Base-by-base conservation (phyloP, 2,329 filamentous ascomycete genomes). In the Stagonosporopsis vannaccii region DNA sequence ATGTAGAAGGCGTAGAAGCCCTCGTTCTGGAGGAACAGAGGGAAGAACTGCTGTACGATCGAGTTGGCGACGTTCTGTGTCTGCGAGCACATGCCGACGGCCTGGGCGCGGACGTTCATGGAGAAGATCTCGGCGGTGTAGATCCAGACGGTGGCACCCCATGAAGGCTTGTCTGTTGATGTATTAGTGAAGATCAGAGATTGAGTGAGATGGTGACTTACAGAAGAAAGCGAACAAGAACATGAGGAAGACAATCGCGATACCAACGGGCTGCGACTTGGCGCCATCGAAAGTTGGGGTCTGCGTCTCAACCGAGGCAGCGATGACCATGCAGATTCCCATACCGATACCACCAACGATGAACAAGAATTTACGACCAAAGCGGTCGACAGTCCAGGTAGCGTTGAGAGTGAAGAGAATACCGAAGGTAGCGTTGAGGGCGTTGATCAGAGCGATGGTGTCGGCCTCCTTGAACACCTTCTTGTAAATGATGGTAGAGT, bases 371-470 rank as follows among this genome's bases (percentile, higher is more conserved):
- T 88, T 87, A 48, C 88, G 83, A 33, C 88, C 89, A 62, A 88
- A 90, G 45, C 87, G 83, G 72, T 91, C 88, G 30, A 89, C 86
- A 4, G 87, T 89, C 87, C 88, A 91, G 33, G 87, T 84, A 13
- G 88, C 88, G 63, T 90, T 90, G 40, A 90, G 79, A 0, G 88
- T 91, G 75, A 91, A 91, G 20, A 90, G 58, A 60, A 91, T 91
- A 53, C 87, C 87, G 62, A 87, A 88, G 6, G 88, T 91, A 36
- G 87, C 88, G 71, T 90, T 91, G 50, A 91, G 79, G 4, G 88
- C 88, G 71, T 91, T 91, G 80, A 91, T 91, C 28, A 91, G 80
- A 60, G 87, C 86, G 70, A 90, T 90, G 20, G 82, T 78, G 51
- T 75, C 77, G 20, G 64, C 49, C 50, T 75, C 80, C 22, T 77